phyloP scores from a whole-genome alignment of 164 flowering plant genomes.

The Berberis vulgaris region DNA sequence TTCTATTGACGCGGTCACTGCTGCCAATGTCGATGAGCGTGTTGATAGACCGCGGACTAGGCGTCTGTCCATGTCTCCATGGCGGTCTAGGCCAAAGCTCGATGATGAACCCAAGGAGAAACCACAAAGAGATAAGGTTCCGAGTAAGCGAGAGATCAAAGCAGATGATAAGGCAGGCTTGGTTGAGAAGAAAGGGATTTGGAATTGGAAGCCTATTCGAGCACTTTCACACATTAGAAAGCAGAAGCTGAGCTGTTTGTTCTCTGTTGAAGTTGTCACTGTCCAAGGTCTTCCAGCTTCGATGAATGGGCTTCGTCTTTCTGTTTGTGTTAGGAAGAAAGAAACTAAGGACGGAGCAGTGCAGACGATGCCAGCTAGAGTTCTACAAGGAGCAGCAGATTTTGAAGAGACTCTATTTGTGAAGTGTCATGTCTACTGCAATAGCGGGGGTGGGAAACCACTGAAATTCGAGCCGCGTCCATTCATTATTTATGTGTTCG shows the following conservation, averaged over 20 bases:
- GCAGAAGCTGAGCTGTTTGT: constrained; percentile 73
- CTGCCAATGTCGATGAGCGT: constrained; percentile 12
- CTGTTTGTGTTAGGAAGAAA: constrained; percentile 74
- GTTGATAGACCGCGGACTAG: constrained; percentile 33
- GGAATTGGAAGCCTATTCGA: constrained; percentile 93
- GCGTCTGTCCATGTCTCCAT: constrained; percentile 79
- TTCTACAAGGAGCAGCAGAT: constrained; percentile 81
- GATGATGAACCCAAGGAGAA: constrained; percentile 20
- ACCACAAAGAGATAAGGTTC: constrained; percentile 1
- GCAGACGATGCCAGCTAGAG: constrained; percentile 89
- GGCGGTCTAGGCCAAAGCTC: constrained; percentile 68
- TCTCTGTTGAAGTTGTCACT: constrained; percentile 81
- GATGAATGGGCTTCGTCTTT: constrained; percentile 88
- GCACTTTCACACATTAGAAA: constrained; percentile 70
- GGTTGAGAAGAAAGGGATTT: constrained; percentile 61
- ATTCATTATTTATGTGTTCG: constrained; percentile 53
- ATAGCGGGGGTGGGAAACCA: constrained; percentile 24
- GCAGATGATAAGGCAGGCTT: constrained; percentile 20
- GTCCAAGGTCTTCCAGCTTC: constrained; percentile 76
- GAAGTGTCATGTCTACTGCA: constrained; percentile 66
- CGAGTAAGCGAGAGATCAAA: constrained; percentile 9
- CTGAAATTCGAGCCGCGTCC: constrained; percentile 75
- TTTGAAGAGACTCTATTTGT: constrained; percentile 85
- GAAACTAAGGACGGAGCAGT: constrained; percentile 87
- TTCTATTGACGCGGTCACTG: constrained; percentile 11